Evolutionary conservation across 208 protist species (phyloP).

Genomic region (Tritrichomonas musculus): DNA sequence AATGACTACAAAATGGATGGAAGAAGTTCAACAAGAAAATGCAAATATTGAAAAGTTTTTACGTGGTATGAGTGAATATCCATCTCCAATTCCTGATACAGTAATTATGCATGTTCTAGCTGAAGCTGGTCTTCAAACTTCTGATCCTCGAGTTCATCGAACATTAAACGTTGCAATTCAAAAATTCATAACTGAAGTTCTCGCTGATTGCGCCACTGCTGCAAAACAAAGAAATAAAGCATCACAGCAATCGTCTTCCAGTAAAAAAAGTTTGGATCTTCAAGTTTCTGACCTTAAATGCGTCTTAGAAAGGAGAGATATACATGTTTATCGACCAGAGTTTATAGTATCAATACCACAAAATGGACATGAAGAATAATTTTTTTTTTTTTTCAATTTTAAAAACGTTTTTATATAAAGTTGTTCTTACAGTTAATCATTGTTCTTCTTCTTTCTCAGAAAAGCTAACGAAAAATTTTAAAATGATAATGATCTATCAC

Average conservation of each 20-base stretch:
- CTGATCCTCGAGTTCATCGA: not conserved
- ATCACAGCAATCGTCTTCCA: not conserved
- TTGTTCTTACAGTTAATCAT: too few relatives aligned
- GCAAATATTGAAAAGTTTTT: not conserved
- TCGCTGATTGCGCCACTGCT: not conserved
- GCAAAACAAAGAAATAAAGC: not conserved
- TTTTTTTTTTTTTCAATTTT: too few relatives aligned
- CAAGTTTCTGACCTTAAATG: conserved; percentile 17
- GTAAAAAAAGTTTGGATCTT: conserved; percentile 6
- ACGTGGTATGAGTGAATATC: not conserved
- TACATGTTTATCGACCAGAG: conserved; percentile 9
- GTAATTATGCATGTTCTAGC: conserved; percentile 10
- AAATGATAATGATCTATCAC: too few relatives aligned
- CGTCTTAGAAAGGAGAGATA: not conserved
- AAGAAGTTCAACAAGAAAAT: not conserved
- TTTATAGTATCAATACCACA: conserved; percentile 12
- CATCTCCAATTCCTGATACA: not conserved
- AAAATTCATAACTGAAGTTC: conserved; percentile 10
- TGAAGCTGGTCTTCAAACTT: not conserved
- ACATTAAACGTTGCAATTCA: not conserved
- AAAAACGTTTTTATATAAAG: too few relatives aligned
- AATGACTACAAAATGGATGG: not conserved
- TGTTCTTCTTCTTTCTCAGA: too few relatives aligned
- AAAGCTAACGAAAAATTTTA: too few relatives aligned
- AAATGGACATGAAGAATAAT: not conserved